Evolutionary conservation across 148 eudicot species (phyloP), one percentile per base, ranked within the genome.

Genomic region (Bassia scoparia): DNA sequence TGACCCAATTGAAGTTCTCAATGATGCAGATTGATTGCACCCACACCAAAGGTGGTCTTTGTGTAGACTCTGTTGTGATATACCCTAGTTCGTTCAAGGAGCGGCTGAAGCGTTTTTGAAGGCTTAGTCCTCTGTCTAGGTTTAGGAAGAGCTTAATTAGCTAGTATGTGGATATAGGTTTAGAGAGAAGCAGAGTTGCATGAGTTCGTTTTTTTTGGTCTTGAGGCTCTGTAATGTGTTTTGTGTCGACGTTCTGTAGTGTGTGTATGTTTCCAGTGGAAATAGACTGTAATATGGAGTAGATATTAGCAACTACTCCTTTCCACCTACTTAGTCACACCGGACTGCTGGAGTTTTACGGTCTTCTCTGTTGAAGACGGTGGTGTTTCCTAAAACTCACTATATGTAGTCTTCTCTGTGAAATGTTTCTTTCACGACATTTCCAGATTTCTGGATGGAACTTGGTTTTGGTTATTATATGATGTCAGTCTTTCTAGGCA

Each of bases 21-120:
- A 91, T 91, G 97, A 87, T 89, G 20, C 97, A 91, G 63, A 89
- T 91, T 43, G 97, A 91, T 71, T 91, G 97, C 79, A 91, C 97
- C 0, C 97, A 91, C 73, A 87, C 86, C 20, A 91, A 91, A 87
- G 93, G 93, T 35, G 97, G 97, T 60, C 77, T 91, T 2, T 86
- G 88, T 76, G 70, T 91, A 33, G 97, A 89, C 72, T 87, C 97
- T 50, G 93, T 87, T 48, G 79, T 81, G 23, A 83, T 90, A 60
- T 87, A 78, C 83, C 97, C 97, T 3, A 71, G 78, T 14, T 81
- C 79, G 75, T 76, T 87, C 61, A 79, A 68, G 70, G 86, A 80
- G 81, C 84, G 92, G 79, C 85, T 87, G 79, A 83, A 83, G 92
- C 84, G 75, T 69, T 83, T 89, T 83, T 86, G 74, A 79, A 61